These are phyloP conservation scores for Musa beccarii DNA, from an alignment of 176 grass and related monocot species.

Conservation along the genomic window DNA sequence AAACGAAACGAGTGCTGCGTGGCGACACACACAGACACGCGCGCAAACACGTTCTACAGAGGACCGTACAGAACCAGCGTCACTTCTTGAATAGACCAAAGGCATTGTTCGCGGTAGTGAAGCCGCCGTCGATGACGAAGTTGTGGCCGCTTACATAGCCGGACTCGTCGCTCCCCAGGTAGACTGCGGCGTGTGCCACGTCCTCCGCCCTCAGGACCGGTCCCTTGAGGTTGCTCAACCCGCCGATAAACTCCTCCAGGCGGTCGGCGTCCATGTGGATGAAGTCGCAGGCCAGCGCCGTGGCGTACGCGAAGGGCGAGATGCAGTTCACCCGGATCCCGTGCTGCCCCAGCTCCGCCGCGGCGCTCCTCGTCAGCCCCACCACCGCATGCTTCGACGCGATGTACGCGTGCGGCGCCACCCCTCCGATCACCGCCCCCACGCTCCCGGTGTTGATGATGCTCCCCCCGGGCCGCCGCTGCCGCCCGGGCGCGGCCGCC, in stretches of 20 bases:
- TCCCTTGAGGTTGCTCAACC: not conserved
- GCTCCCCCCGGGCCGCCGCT: conserved; percentile 5
- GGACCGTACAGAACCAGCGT: not conserved
- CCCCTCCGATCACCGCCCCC: conserved; percentile 12
- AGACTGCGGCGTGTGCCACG: not conserved
- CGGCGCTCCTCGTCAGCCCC: conserved; percentile 38
- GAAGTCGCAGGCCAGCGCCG: not conserved
- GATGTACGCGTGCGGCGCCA: conserved; percentile 31
- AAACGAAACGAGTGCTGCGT: too few species aligned
- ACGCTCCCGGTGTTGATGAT: conserved; percentile 46
- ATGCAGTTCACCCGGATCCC: conserved; percentile 51
- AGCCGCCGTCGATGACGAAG: not conserved
- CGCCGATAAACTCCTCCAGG: not conserved
- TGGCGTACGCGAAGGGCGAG: conserved; percentile 16
- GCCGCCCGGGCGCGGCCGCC: not conserved
- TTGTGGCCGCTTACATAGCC: not conserved
- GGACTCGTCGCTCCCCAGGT: conserved; percentile 2
- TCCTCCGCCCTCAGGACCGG: not conserved
- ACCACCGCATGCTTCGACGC: conserved; percentile 38
- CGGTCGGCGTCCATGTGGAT: not conserved
- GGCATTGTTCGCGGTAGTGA: not conserved
- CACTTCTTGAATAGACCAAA: conserved; percentile 2
- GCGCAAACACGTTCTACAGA: too few species aligned
- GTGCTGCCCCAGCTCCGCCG: conserved; percentile 34
- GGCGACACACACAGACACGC: too few species aligned